phyloP scores from a whole-genome alignment of 116 monocot species.

The Phalaenopsis hybrid region DNA sequence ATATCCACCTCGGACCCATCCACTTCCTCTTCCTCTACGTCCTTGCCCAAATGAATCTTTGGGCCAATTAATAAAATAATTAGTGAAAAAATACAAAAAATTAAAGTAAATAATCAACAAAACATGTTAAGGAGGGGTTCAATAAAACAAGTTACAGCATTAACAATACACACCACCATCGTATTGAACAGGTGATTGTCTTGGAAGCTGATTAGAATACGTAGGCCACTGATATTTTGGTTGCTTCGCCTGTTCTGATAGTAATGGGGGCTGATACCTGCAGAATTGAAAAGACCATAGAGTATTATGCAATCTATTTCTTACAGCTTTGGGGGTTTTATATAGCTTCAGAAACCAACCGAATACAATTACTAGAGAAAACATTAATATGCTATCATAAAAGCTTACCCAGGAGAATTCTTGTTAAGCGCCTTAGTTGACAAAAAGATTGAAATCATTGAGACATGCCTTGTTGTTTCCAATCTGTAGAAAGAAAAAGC shows the following conservation, averaged over 20 bases:
- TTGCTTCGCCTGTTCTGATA: conserved; percentile 44
- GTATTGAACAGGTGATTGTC: conserved; percentile 32
- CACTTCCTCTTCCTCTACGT: conserved; percentile 74
- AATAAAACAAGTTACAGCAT: not conserved
- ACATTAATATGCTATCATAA: conserved; percentile 1
- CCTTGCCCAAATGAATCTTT: conserved; percentile 70
- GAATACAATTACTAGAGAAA: not conserved
- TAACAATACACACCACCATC: conserved; percentile 37
- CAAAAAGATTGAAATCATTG: conserved; percentile 84
- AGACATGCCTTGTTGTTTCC: conserved; percentile 87
- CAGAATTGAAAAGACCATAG: not conserved
- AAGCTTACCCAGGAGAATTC: conserved; percentile 66
- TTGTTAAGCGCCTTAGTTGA: conserved; percentile 53
- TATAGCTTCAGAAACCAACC: not conserved
- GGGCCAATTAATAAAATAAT: not conserved
- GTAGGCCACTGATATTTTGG: conserved; percentile 30
- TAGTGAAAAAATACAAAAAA: not conserved
- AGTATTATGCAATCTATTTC: not conserved
- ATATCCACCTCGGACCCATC: not conserved
- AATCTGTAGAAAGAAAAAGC: conserved; percentile 32
- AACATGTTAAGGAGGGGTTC: not conserved
- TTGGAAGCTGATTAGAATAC: conserved; percentile 30
- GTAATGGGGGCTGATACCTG: conserved; percentile 48
- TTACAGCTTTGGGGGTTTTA: not conserved
- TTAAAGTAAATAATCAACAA: conserved; percentile 4